A percentile compares a stretch with the other conserved stretches of the same genome.
Evolutionary conservation across 768 basidiomycete genomes (phyloP).

Genomic region (Hirschioporus abietinus): DNA sequence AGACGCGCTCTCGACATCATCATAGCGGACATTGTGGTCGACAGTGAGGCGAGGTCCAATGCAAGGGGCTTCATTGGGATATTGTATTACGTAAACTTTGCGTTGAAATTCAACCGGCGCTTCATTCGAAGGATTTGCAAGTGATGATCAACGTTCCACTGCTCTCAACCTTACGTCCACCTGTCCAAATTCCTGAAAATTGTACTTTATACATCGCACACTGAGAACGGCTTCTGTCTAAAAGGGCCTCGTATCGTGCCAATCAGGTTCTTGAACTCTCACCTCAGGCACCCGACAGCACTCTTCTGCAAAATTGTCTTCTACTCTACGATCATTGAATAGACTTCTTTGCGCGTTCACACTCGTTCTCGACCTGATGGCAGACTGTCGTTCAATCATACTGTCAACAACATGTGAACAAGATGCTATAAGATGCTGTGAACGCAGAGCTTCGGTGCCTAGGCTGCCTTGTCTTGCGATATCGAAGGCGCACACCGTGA

Average conservation of each 20-base stretch:
- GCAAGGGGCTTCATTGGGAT: no score
- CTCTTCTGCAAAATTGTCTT: constrained; percentile 1
- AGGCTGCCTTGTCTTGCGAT: neutral
- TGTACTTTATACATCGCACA: neutral
- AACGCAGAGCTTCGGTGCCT: neutral
- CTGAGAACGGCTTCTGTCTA: no score
- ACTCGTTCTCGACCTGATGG: neutral
- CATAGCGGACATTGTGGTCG: neutral
- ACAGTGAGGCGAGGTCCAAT: no score
- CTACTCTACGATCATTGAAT: neutral
- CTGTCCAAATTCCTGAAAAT: neutral
- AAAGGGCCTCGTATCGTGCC: no score
- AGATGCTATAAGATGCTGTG: no score
- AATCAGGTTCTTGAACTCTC: neutral
- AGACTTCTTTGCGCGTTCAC: neutral
- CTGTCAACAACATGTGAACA: neutral
- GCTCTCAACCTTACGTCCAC: neutral
- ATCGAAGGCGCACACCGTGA: no score
- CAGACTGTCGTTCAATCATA: neutral
- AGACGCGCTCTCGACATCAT: neutral
- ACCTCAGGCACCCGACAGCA: neutral
- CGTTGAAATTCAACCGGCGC: neutral
- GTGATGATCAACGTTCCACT: neutral
- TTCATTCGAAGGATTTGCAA: neutral
- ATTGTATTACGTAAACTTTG: no score